Conservation (phyloP, 805 yeast species). For the Ogataea parapolymorpha region DNA sequence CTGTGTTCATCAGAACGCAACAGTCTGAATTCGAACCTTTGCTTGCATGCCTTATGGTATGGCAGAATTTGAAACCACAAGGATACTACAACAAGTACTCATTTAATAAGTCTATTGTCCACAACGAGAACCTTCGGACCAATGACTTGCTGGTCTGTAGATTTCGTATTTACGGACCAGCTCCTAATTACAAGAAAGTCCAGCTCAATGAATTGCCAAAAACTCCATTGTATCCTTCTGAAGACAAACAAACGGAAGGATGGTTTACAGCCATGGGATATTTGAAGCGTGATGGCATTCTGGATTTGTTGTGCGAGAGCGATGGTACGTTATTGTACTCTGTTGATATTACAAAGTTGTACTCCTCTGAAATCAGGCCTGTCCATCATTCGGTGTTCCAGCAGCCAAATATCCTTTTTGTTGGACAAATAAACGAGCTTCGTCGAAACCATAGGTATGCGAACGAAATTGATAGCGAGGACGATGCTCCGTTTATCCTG, state of each 20-base stretch:
- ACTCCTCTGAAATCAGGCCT: slow-evolving; percentile 60
- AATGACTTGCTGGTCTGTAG: slow-evolving; percentile 54
- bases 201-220: slow-evolving; percentile 24
- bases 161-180: slow-evolving; percentile 63
- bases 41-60: slow-evolving; percentile 40
- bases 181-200: slow-evolving; percentile 41
- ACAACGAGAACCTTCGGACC: slow-evolving; percentile 21
- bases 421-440: slow-evolving; percentile 55
- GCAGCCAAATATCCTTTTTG: slow-evolving; percentile 52
- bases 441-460: slow-evolving; percentile 41
- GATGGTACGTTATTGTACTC: slow-evolving; percentile 64
- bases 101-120: slow-evolving; percentile 31
- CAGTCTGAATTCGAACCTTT: slow-evolving; percentile 30
- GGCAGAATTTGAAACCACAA: slow-evolving; percentile 48
- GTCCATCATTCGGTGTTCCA: slow-evolving; percentile 62
- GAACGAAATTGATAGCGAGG: slow-evolving; percentile 19
- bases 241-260: slow-evolving; percentile 40
- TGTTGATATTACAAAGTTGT: slow-evolving; percentile 48
- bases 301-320: slow-evolving; percentile 57
- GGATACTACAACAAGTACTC: slow-evolving; percentile 50
- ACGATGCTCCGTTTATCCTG: slow-evolving; percentile 8
- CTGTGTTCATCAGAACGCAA: slow-evolving; percentile 20
- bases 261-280: slow-evolving; percentile 78
- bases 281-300: slow-evolving; percentile 56
- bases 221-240: slow-evolving; percentile 22